phyloP scores from a whole-genome alignment of 2,329 filamentous ascomycete genomes.

The Sporothrix schenckii region DNA sequence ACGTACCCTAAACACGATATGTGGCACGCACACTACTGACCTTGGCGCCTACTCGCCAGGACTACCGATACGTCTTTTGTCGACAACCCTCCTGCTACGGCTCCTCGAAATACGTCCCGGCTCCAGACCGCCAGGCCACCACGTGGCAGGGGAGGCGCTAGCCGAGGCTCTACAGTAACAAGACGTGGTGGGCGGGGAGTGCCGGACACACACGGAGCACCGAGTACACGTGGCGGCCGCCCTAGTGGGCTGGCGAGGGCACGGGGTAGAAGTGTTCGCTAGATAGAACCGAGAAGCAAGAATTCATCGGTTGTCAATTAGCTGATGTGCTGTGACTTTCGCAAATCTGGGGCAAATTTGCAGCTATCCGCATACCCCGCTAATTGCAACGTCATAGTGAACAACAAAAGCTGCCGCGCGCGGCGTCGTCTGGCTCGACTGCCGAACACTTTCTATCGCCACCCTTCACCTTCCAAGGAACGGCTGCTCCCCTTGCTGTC shows the following conservation, averaged over 20 bases:
- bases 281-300: constrained; percentile 37
- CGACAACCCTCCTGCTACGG: constrained; percentile 70
- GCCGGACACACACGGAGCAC: constrained; percentile 41
- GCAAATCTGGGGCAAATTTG: not conserved
- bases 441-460: not conserved
- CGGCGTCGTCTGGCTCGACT: not conserved
- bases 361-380: constrained; percentile 35
- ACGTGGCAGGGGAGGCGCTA: constrained; percentile 51
- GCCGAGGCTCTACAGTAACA: constrained; percentile 45
- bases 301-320: not conserved
- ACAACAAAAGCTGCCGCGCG: not conserved
- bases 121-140: constrained; percentile 53
- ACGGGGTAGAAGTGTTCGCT: constrained; percentile 52
- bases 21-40: not conserved
- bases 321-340: not conserved
- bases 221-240: constrained; percentile 44
- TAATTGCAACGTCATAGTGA: not conserved
- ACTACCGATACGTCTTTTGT: constrained; percentile 92
- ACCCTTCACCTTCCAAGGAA: not conserved
- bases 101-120: constrained; percentile 53
- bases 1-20: not conserved
- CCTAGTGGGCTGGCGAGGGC: constrained; percentile 52
- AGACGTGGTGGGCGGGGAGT: constrained; percentile 43
- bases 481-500: not conserved
- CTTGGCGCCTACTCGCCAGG: constrained; percentile 49